Evolutionary conservation across 345 rosid species (phyloP), one percentile per base, ranked within the genome.

Genomic region (Salix koriyanagi): DNA sequence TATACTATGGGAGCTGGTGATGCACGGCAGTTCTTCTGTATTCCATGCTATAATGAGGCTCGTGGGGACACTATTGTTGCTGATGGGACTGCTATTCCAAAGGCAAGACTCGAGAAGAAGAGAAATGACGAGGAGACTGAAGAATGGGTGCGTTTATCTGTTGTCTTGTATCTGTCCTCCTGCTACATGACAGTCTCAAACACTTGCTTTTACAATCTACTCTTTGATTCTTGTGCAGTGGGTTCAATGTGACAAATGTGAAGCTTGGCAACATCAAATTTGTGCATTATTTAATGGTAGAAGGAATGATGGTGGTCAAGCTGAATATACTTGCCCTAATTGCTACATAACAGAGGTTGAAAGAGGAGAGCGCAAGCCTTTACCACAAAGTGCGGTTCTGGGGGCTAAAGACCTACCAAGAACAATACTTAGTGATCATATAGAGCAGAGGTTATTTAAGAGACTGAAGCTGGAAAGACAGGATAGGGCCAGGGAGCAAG

Each of bases 161-260:
- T 48, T 50, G 16, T 8, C 50, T 78, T 6, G 14, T 65, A 52
- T 34, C 69, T 75, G 36, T 21, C 14, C 77, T 42, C 48, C 12
- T 79, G 16, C 48, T 80, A 69, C 75, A 61, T 69, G 48, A 6
- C 74, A 13, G 65, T 80, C 71, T 79, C 66, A 48, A 69, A 62
- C 68, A 56, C 39, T 64, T 78, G 13, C 36, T 70, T 65, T 84
- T 62, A 75, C 76, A 19, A 67, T 42, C 68, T 75, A 67, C 65
- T 5, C 23, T 80, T 83, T 70, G 19, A 83, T 84, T 52, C 77
- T 68, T 74, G 23, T 85, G 85, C 91, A 96, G 98, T 96, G 99
- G 99, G 98, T 96, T 82, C 99, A 96, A 79, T 96, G 99, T 88
- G 99, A 96, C 89, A 96, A 96, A 81, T 96, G 99, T 84, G 97